Base-by-base conservation (phyloP, 805 yeast genomes). In the Jamesozyma lodderae region DNA sequence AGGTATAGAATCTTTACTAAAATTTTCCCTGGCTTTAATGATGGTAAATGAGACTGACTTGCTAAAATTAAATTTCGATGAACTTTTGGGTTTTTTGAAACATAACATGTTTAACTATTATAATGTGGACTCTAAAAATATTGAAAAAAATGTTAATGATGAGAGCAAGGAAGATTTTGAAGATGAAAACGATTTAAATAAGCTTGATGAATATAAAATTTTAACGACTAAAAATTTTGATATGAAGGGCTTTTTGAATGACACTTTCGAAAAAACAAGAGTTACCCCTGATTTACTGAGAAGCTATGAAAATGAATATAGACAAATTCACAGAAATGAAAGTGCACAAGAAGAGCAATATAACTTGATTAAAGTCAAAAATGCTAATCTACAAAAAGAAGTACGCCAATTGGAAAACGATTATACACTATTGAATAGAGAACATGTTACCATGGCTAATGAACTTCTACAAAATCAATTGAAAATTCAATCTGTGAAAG, bases 391-490 rank as follows among this genome's bases (percentile, higher is more conserved):
- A 41, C 73, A 85, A 19, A 73, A 77, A 46, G 81, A 83, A 45
- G 81, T 88, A 40, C 72, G 83, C 51, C 69, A 75, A 41, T 66
- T 86, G 32, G 96, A 90, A 59, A 65, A 76, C n/a, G 72, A 79
- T 15, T 77, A 79, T 51, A 75, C 81, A 3, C 66, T 73, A 2
- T 64, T 90, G 41, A 87, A 84, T 53, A 69, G 75, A 43, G 96
- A 87, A 52, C 96, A 92, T 57, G 75, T 87, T 22, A 82, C 76
- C 38, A 75, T 87, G 30, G 94, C 94, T 5, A 88, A 88, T 60
- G 85, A 79, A 46, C 75, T 92, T 78, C 83, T 90, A 21, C 77
- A 75, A 46, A 80, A 82, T 28, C 78, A 88, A 51, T 73, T 88
- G 22, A 72, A 68, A 41, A 67, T 83, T 21, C 95, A 92, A 1